phyloP scores from a whole-genome alignment of 202 grass and related monocot species.

The Carex arenaria region DNA sequence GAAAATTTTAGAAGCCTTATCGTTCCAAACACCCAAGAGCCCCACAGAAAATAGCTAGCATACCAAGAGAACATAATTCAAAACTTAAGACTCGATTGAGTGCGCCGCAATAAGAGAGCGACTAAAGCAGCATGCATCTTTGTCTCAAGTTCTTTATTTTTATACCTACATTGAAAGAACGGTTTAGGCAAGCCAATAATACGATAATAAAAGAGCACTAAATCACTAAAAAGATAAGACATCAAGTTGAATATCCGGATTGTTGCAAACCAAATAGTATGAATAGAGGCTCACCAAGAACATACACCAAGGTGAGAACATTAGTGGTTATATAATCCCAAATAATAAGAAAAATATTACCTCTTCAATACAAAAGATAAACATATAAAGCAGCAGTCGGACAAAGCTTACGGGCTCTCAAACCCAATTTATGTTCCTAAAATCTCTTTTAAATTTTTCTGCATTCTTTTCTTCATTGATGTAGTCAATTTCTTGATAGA shows the following conservation, averaged over 20 bases:
- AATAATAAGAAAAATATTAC: conserved; percentile 43
- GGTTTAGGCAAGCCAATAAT: background rate
- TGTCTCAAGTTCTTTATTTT: conserved; percentile 84
- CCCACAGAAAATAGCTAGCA: background rate
- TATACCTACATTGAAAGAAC: conserved; percentile 43
- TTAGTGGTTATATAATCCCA: conserved; percentile 90
- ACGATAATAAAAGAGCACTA: background rate
- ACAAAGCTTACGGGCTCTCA: conserved; percentile 76
- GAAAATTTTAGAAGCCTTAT: too few relatives aligned
- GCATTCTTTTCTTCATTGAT: conserved; percentile 98
- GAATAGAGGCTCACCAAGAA: conserved; percentile 52
- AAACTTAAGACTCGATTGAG: conserved; percentile 91
- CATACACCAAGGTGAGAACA: conserved; percentile 86
- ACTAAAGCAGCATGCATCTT: conserved; percentile 54
- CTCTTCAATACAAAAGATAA: background rate
- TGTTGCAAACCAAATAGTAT: background rate
- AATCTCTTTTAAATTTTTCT: conserved; percentile 93
- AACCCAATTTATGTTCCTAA: conserved; percentile 97
- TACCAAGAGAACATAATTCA: conserved; percentile 5
- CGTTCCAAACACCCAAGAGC: too few relatives aligned
- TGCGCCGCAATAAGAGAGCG: conserved; percentile 67
- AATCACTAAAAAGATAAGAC: background rate
- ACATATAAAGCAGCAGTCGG: background rate
- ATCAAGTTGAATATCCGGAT: background rate
- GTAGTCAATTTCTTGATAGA: conserved; percentile 99